Evolutionary conservation across 768 basidiomycete species (phyloP).

Genomic region (Auricularia sp.): DNA sequence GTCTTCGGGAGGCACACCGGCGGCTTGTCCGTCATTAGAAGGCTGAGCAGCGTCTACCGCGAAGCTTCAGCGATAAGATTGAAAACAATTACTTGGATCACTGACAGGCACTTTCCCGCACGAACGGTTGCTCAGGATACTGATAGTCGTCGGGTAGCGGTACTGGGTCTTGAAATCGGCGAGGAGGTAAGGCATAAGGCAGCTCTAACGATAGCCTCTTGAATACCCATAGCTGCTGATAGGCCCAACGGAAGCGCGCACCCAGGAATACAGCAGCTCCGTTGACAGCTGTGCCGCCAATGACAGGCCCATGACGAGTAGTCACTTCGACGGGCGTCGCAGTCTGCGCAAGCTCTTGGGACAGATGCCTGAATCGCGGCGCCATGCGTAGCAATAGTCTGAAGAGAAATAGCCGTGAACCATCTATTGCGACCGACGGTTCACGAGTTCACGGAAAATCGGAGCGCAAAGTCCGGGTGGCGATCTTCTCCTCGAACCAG

Average conservation of each 20-base stretch:
- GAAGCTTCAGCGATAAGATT: not conserved
- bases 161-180: constrained; percentile 53
- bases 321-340: constrained; percentile 31
- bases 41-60: constrained; percentile 53
- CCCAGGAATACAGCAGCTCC: constrained; percentile 59
- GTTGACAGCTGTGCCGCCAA: constrained; percentile 50
- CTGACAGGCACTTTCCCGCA: constrained; percentile 48
- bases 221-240: too few relatives aligned
- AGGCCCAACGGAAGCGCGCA: constrained; percentile 14
- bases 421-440: not conserved
- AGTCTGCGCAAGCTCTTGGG: constrained; percentile 24
- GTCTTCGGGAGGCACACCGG: constrained; percentile 39
- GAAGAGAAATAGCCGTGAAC: not conserved
- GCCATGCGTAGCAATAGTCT: constrained; percentile 9
- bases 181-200: constrained; percentile 60
- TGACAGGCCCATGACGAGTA: constrained; percentile 47
- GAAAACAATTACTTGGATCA: constrained; percentile 12
- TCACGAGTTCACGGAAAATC: not conserved
- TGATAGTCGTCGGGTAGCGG: constrained; percentile 42
- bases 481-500: not conserved
- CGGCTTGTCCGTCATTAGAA: constrained; percentile 52
- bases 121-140: constrained; percentile 54
- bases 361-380: constrained; percentile 5
- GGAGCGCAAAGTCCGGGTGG: not conserved
- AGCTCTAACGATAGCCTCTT: constrained; percentile 37